Evolutionary conservation across 1,139 yeast genomes (phyloP), one percentile per base, ranked within the genome.

Genomic region (Suhomyces maxii): DNA sequence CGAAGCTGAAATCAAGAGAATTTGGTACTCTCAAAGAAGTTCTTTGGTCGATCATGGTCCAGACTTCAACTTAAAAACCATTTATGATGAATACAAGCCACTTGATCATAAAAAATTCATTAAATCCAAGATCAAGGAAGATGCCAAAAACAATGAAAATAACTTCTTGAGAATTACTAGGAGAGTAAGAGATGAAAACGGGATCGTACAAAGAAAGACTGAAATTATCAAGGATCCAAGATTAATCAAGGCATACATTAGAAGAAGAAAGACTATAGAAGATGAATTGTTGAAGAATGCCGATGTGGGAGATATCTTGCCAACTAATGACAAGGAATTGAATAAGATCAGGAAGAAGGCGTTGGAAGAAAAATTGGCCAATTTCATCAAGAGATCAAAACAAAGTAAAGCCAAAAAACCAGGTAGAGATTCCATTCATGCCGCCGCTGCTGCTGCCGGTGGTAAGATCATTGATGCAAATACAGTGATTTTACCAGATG

Each of bases 21-120:
- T 93, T 36, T 95, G 99, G 99, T 85, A 86, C 58, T 82, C 86
- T 7, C 99, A 93, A 61, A 80, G 86, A 49, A 77, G 79, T 50
- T 78, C 86, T 9, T 70, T 91, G 47, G 80, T 69, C 11, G 77
- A 72, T 51, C 68, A 68, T 36, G 73, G 69, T 54, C 38, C 61
- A 63, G 46, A 61, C 34, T 51, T 51, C 42, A 46, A 50, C 26
- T 43, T 56, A 25, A 52, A 67, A 37, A 61, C 63, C 13, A 64
- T 73, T 32, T 74, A 73, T 52, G 58, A 67, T 23, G 73, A 71
- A 56, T 73, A 71, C 53, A 67, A 61, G 42, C 79, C 82, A 0
- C 51, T 63, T 6, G 65, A 68, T 44, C 79, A 72, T 48, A 54
- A 50, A 63, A 71, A 55, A 55, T 65, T 57, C 47, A 56, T 71